Percentiles rank a stretch among this genome's conserved stretches.
Conservation (phyloP, 2,329 filamentous ascomycete genomes). For the Sporothrix variecibatus region DNA sequence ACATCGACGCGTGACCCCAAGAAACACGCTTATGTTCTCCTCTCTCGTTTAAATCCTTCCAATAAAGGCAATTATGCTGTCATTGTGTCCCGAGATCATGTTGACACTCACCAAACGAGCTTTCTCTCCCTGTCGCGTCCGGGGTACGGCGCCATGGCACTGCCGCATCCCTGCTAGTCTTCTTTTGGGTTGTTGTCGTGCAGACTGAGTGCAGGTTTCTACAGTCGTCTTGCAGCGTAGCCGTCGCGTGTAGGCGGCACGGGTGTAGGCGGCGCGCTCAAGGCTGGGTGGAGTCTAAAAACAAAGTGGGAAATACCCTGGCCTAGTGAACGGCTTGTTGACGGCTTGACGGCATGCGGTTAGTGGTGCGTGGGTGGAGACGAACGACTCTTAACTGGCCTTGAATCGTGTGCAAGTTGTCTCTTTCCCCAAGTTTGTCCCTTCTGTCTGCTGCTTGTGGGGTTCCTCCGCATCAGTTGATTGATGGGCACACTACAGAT, state of each 20-base stretch:
- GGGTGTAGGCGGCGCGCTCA: constrained; percentile 16
- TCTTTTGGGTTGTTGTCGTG: background rate
- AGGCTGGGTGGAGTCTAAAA: background rate
- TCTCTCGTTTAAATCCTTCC: background rate
- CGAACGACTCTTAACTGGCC: background rate
- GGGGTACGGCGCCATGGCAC: background rate
- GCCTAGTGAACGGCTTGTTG: background rate
- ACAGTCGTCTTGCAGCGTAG: background rate
- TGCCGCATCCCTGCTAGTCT: constrained; percentile 3
- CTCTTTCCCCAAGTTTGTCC: background rate
- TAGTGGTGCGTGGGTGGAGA: background rate
- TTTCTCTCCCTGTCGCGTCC: background rate
- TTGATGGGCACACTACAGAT: no score
- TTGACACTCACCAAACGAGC: background rate
- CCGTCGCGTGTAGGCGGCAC: constrained; percentile 21
- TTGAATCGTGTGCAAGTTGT: background rate
- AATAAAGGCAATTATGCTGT: background rate
- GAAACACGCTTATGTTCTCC: background rate
- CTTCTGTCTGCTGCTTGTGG: background rate
- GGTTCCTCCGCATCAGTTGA: background rate
- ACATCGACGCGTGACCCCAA: background rate
- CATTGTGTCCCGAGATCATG: background rate
- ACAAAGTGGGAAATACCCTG: background rate
- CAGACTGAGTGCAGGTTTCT: background rate
- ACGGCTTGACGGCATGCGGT: background rate